Percentiles rank a stretch among this genome's conserved stretches.
Evolutionary conservation across 192 early-diverging fungal genomes (phyloP).

Genomic region (Backusella tarrabulga): DNA sequence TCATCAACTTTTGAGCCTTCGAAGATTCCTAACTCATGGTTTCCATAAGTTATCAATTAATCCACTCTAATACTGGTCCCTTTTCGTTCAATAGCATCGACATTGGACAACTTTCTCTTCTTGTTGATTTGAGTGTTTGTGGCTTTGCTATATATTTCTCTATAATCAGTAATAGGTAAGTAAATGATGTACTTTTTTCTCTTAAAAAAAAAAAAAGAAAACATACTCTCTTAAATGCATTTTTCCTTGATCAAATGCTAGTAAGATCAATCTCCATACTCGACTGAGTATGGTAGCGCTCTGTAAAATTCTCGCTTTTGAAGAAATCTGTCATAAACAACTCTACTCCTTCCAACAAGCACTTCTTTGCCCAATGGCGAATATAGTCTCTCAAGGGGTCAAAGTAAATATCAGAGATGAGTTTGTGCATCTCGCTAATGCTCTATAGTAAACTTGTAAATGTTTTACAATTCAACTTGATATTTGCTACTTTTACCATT

Average conservation of each 20-base stretch:
- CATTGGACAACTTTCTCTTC: neutral
- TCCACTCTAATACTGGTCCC: neutral
- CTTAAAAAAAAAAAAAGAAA: neutral
- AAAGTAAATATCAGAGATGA: neutral
- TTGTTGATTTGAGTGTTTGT: neutral
- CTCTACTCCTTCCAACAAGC: neutral
- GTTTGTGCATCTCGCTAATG: neutral
- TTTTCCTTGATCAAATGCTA: neutral
- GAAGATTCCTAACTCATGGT: neutral
- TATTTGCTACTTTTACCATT: neutral
- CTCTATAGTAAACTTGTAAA: neutral
- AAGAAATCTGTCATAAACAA: neutral
- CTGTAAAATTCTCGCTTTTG: neutral
- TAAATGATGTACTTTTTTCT: neutral
- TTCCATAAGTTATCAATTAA: neutral
- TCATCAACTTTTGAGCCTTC: neutral
- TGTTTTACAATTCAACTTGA: neutral
- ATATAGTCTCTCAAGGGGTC: neutral
- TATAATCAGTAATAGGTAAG: neutral
- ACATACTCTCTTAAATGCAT: neutral
- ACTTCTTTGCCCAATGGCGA: neutral
- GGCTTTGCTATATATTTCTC: neutral
- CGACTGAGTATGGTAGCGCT: neutral
- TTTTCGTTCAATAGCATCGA: neutral
- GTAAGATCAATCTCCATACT: neutral